phyloP scores from a whole-genome alignment of 208 protist species.

The Crithidia expoeki region DNA sequence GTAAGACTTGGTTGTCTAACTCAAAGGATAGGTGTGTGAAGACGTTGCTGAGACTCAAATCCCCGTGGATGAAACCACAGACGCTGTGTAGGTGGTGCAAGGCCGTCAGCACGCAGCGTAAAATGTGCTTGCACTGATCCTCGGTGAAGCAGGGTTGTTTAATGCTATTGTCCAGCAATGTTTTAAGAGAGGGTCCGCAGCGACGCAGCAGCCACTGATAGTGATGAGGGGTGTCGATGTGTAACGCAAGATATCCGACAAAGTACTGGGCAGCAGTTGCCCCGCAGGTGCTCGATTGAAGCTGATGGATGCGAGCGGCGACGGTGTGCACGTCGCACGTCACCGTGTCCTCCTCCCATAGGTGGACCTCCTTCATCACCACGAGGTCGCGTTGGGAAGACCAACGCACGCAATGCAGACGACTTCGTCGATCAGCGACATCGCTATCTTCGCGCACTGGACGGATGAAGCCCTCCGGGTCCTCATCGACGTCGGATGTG shows the following conservation, averaged over 20 bases:
- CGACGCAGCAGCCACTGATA: slow-evolving; percentile 43
- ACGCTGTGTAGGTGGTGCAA: slow-evolving; percentile 54
- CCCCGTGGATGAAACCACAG: slow-evolving; percentile 50
- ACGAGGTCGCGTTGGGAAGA: slow-evolving; percentile 13
- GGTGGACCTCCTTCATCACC: slow-evolving; percentile 58
- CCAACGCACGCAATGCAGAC: slow-evolving; percentile 47
- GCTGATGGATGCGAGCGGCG: slow-evolving; percentile 10
- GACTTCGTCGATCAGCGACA: slow-evolving; percentile 24
- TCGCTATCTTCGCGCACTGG: not conserved
- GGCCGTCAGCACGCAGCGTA: slow-evolving; percentile 42
- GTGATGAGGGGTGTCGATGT: slow-evolving; percentile 34
- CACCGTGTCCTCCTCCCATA: slow-evolving; percentile 36
- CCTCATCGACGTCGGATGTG: slow-evolving; percentile 26
- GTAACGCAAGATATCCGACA: slow-evolving; percentile 40
- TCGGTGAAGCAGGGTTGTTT: slow-evolving; percentile 5
- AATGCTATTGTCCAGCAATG: slow-evolving; percentile 10
- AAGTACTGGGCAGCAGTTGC: slow-evolving; percentile 26
- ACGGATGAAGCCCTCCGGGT: not conserved
- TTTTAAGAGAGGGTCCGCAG: slow-evolving; percentile 41
- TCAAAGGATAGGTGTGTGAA: slow-evolving; percentile 14
- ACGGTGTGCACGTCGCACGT: slow-evolving; percentile 16
- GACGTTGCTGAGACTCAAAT: slow-evolving; percentile 67
- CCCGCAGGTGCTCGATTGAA: slow-evolving; percentile 7
- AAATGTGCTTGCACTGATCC: slow-evolving; percentile 14
- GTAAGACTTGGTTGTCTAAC: not conserved